Percentiles rank a stretch among this genome's conserved stretches.
Evolutionary conservation across 2,329 filamentous ascomycete species (phyloP).

Genomic region (Epichloe amarillans): DNA sequence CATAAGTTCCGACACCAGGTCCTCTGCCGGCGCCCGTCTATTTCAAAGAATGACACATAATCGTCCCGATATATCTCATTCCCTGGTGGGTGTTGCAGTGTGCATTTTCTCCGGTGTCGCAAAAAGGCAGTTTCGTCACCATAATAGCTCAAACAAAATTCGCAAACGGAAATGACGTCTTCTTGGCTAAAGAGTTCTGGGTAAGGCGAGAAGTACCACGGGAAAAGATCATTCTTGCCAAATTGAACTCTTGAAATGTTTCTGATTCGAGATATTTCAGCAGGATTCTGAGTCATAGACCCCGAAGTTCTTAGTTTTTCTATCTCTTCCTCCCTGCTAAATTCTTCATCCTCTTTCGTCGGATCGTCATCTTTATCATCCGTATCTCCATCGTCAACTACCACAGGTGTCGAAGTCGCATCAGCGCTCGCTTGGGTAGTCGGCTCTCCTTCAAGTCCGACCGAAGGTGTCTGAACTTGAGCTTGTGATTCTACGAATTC

Average conservation of each 20-base stretch:
- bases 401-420: slow-evolving; percentile 30
- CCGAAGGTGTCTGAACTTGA: slow-evolving; percentile 29
- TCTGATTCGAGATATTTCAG: slow-evolving; percentile 88
- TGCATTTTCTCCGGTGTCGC: slow-evolving; percentile 81
- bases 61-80: slow-evolving; percentile 98
- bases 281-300: slow-evolving; percentile 98
- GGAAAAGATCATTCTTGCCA: slow-evolving; percentile 80
- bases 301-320: slow-evolving; percentile 89
- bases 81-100: slow-evolving; percentile 79
- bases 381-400: slow-evolving; percentile 38
- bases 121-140: slow-evolving; percentile 76
- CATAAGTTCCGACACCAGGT: slow-evolving; percentile 97
- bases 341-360: slow-evolving; percentile 40
- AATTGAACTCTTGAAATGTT: slow-evolving; percentile 93
- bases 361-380: slow-evolving; percentile 35
- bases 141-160: slow-evolving; percentile 91
- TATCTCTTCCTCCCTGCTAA: slow-evolving; percentile 80
- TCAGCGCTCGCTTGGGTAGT: slow-evolving; percentile 31
- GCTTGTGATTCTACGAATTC: slow-evolving; percentile 37
- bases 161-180: slow-evolving; percentile 91
- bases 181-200: slow-evolving; percentile 77
- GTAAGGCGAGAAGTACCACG: slow-evolving; percentile 98
- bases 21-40: slow-evolving; percentile 83
- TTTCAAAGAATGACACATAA: slow-evolving; percentile 90
- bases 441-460: slow-evolving; percentile 29